Conservation (phyloP, 169 alveolate species). For the Cryptosporidium sp. region DNA sequence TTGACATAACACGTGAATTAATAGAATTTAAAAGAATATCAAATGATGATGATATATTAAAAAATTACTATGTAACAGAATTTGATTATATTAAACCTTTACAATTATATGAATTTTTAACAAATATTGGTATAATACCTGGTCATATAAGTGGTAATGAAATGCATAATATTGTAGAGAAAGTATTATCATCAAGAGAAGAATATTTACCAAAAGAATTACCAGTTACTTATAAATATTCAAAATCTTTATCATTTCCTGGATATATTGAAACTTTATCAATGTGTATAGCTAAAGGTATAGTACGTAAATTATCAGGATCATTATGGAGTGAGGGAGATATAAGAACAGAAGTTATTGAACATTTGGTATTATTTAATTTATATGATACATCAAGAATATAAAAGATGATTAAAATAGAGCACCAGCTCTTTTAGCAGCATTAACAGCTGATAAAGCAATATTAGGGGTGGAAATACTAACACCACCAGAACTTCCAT, state of each 20-base stretch:
- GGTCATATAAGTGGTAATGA: constrained; percentile 74
- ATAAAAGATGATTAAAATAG: constrained; percentile 26
- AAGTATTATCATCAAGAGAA: constrained; percentile 46
- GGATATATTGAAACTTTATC: constrained; percentile 63
- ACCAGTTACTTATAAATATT: constrained; percentile 49
- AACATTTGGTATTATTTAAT: constrained; percentile 56
- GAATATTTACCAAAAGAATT: constrained; percentile 46
- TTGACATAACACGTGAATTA: constrained; percentile 57
- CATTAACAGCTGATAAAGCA: constrained; percentile 64
- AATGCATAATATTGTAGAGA: constrained; percentile 36
- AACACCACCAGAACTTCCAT: constrained; percentile 38
- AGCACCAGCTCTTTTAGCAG: constrained; percentile 74
- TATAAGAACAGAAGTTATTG: constrained; percentile 72
- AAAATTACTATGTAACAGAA: constrained; percentile 54
- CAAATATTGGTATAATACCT: constrained; percentile 45
- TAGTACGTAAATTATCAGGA: constrained; percentile 64
- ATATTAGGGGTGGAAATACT: constrained; percentile 48
- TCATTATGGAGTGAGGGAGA: constrained; percentile 71
- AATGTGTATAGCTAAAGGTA: constrained; percentile 73
- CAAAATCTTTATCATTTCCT: constrained; percentile 56
- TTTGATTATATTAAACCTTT: constrained; percentile 66
- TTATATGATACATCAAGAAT: constrained; percentile 17
- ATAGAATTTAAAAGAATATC: constrained; percentile 20
- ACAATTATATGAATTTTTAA: constrained; percentile 41
- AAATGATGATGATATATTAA: constrained; percentile 67